A percentile compares a stretch with the other conserved stretches of the same genome.
These are phyloP conservation scores for Pseudozyma hubeiensis DNA, from an alignment of 1,284 basidiomycete genomes.

Conservation along the genomic window DNA sequence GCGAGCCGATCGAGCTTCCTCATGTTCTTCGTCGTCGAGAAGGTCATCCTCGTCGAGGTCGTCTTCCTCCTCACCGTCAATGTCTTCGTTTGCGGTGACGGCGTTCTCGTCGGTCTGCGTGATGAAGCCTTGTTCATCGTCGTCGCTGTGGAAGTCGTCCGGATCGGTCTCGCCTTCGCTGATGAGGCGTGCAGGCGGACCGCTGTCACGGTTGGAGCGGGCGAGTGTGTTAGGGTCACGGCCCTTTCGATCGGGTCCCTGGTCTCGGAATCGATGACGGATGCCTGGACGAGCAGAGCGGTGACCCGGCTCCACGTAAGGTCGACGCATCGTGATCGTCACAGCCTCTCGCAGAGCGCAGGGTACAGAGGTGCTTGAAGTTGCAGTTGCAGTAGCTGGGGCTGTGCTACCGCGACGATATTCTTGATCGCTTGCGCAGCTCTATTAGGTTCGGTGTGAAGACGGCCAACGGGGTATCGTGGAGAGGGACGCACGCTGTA, in stretches of 20 bases:
- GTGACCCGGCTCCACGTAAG: constrained; percentile 45
- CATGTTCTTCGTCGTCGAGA: constrained; percentile 9
- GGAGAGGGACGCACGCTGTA: too few species aligned
- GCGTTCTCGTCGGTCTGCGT: constrained; percentile 46
- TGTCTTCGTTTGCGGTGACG: constrained; percentile 40
- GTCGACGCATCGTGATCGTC: constrained; percentile 29
- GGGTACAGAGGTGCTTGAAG: background rate
- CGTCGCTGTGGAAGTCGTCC: constrained; percentile 43
- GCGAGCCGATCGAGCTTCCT: constrained; percentile 19
- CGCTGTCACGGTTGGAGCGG: background rate
- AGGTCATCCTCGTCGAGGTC: constrained; percentile 27
- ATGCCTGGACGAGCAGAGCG: constrained; percentile 47
- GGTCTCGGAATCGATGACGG: constrained; percentile 38
- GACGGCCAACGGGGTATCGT: too few species aligned
- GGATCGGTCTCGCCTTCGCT: constrained; percentile 47
- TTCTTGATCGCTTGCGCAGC: too few species aligned
- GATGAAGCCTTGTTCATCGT: constrained; percentile 46
- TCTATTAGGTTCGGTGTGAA: too few species aligned
- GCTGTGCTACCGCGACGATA: too few species aligned
- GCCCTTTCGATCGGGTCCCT: constrained; percentile 44
- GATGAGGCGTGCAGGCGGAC: constrained; percentile 25
- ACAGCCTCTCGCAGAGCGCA: background rate
- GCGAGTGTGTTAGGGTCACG: constrained; percentile 37
- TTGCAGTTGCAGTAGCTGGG: too few species aligned
- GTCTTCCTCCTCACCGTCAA: constrained; percentile 34